Evolutionary conservation across 768 basidiomycete genomes (phyloP).

Genomic region (Kwoniella dendrophila): DNA sequence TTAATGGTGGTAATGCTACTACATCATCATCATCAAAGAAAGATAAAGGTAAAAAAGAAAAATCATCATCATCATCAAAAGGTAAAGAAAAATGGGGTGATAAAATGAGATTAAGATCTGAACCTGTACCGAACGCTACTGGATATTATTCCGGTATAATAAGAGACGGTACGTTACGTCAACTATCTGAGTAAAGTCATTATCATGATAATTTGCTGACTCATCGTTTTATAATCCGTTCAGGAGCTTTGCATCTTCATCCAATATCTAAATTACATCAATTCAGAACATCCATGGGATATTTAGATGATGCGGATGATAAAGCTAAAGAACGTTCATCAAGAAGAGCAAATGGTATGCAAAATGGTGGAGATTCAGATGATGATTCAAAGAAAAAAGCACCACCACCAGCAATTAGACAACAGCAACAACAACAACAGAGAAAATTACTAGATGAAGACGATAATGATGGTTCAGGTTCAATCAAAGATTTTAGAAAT

Average conservation of each 20-base stretch:
- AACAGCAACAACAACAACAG: slow-evolving; percentile 3
- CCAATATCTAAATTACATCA: slow-evolving; percentile 51
- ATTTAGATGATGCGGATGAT: slow-evolving; percentile 52
- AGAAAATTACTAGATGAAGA: slow-evolving; percentile 33
- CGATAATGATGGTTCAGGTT: slow-evolving; percentile 46
- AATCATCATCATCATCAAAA: slow-evolving; percentile 40
- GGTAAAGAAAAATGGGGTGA: slow-evolving; percentile 50
- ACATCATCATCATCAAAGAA: slow-evolving; percentile 18
- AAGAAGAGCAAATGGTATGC: slow-evolving; percentile 20
- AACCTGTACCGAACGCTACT: slow-evolving; percentile 53
- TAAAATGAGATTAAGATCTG: slow-evolving; percentile 51
- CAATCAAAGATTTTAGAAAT: slow-evolving; percentile 47
- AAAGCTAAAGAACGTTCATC: slow-evolving; percentile 22
- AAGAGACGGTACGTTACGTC: slow-evolving; percentile 47
- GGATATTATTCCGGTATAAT: slow-evolving; percentile 55
- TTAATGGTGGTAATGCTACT: no score
- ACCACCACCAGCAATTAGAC: slow-evolving; percentile 4
- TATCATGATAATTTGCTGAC: background rate
- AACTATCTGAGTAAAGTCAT: background rate
- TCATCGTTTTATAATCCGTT: background rate
- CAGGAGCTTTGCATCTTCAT: slow-evolving; percentile 56
- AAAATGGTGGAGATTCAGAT: slow-evolving; percentile 22
- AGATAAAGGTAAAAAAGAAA: slow-evolving; percentile 38
- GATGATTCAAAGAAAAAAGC: slow-evolving; percentile 37
- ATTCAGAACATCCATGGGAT: slow-evolving; percentile 53